Percentiles rank a stretch among this genome's conserved stretches.
Conservation (phyloP, 306 rosid species). For the Glycine soja region DNA sequence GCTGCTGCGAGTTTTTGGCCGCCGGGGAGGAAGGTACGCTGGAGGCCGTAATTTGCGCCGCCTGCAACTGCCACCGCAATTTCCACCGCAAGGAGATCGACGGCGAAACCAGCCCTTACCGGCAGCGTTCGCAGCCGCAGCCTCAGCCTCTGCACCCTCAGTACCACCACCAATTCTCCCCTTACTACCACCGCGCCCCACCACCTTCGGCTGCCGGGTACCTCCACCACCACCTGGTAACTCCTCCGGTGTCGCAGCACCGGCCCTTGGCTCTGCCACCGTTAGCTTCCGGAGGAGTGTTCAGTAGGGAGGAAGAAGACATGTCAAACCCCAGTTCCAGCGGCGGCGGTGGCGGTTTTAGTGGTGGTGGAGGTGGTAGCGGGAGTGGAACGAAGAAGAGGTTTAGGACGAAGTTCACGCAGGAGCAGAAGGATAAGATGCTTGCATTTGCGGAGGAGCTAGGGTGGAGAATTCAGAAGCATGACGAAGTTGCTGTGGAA, state of each 20-base stretch:
- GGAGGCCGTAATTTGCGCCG: slow-evolving; percentile 91
- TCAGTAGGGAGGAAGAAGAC: slow-evolving; percentile 69
- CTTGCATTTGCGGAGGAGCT: slow-evolving; percentile 73
- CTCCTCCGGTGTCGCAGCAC: slow-evolving; percentile 52
- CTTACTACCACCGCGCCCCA: slow-evolving; percentile 55
- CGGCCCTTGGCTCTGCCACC: slow-evolving; percentile 55
- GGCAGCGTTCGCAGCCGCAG: slow-evolving; percentile 16
- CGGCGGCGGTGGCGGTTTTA: slow-evolving; percentile 57
- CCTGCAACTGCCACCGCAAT: slow-evolving; percentile 94
- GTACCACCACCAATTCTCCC: slow-evolving; percentile 52
- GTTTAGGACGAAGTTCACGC: slow-evolving; percentile 68
- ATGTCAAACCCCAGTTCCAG: slow-evolving; percentile 78
- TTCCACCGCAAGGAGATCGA: slow-evolving; percentile 90
- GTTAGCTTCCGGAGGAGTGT: slow-evolving; percentile 53
- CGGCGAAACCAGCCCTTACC: slow-evolving; percentile 47
- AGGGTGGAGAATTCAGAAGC: slow-evolving; percentile 95
- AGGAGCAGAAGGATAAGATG: slow-evolving; percentile 90
- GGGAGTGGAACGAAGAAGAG: slow-evolving; percentile 81
- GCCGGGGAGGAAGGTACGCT: slow-evolving; percentile 86
- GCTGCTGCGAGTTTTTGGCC: slow-evolving; percentile 88
- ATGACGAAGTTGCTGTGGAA: slow-evolving; percentile 83
- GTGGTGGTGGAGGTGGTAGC: slow-evolving; percentile 57
- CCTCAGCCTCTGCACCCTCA: slow-evolving; percentile 42
- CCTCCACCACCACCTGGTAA: slow-evolving; percentile 56
- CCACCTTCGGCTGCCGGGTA: slow-evolving; percentile 54